Evolutionary conservation across 2,329 filamentous ascomycete species (phyloP), one percentile per base, ranked within the genome.

Genomic region (Dendrostoma leiphaemia): DNA sequence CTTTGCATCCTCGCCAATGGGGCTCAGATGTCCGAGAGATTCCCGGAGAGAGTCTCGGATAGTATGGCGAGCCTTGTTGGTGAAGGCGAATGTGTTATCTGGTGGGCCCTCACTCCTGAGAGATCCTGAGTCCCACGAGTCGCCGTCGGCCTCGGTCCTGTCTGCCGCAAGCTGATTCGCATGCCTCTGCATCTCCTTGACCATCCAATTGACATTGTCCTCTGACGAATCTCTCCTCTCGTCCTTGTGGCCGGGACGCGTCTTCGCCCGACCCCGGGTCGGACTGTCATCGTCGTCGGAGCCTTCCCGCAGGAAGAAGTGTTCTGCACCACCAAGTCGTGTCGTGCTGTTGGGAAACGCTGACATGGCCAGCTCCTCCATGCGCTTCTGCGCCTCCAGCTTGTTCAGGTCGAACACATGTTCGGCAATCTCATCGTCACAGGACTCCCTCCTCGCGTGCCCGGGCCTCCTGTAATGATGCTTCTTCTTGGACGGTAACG

Each of bases 351-450:
- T 86, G 64, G 88, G 88, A 65, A 91, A 92, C 1, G 88, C 89
- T 35, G 86, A 85, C 66, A 91, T 78, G 45, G 87, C 89, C 64
- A 84, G 79, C 62, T 96, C 90, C 59, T 88, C 84, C 59, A 97
- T 76, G 67, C 93, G 88, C 64, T 86, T 84, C 67, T 94, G 86
- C 8, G 89, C 89, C 64, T 91, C 87, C 64, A 85, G 87, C 48
- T 89, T 89, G 40, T 91, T 90, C 54, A 96, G 76, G 53, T 89
- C 85, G 55, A 96, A 80, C 52, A 96, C 73, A 68, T 92, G 92
- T 34, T 86, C 84, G 48, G 88, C 84, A 62, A 89, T 88, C 59
- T 83, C 81, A 59, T 90, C 89, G 65, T 94, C 89, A 59, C 89
- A 87, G 54, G 81, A 82, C 79, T 91, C 77, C 75, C 88, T 69